These are phyloP conservation scores for Antarctomyces pellizariae DNA, from an alignment of 495 filamentous ascomycete species.

Conservation along the genomic window DNA sequence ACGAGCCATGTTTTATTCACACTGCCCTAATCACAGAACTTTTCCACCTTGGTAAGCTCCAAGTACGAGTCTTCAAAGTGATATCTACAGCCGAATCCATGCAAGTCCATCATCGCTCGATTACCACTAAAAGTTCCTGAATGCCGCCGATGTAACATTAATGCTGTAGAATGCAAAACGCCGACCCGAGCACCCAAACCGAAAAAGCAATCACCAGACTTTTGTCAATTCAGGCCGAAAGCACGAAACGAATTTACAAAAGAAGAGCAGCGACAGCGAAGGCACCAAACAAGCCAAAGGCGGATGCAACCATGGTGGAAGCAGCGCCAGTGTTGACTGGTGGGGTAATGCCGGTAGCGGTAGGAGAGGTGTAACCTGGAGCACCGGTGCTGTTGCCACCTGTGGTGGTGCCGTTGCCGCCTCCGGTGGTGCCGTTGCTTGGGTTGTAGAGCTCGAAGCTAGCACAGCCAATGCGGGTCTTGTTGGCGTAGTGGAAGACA, in stretches of 20 bases:
- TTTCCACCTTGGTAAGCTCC: too few species aligned
- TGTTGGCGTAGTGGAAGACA: conserved; percentile 52
- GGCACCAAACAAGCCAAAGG: conserved; percentile 1
- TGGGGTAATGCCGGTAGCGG: not conserved
- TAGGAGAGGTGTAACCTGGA: not conserved
- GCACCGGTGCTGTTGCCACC: not conserved
- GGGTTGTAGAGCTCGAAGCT: conserved; percentile 33
- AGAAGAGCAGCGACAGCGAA: conserved; percentile 3
- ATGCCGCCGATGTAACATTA: too few species aligned
- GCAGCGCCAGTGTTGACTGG: too few species aligned
- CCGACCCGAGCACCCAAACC: too few species aligned
- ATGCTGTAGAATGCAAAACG: too few species aligned
- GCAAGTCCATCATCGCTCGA: too few species aligned
- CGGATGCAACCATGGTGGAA: not conserved
- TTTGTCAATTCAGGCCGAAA: conserved; percentile 1
- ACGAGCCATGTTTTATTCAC: too few species aligned
- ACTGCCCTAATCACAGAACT: too few species aligned
- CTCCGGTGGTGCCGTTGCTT: not conserved
- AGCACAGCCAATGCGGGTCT: conserved; percentile 46
- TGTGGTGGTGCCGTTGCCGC: not conserved
- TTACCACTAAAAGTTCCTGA: too few species aligned
- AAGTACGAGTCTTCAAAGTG: too few species aligned
- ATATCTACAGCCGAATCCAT: too few species aligned
- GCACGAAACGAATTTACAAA: conserved; percentile 1
- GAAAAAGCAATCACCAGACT: too few species aligned